These are phyloP conservation scores for Rhodotorula paludigena DNA, from an alignment of 768 basidiomycete species.

Conservation along the genomic window DNA sequence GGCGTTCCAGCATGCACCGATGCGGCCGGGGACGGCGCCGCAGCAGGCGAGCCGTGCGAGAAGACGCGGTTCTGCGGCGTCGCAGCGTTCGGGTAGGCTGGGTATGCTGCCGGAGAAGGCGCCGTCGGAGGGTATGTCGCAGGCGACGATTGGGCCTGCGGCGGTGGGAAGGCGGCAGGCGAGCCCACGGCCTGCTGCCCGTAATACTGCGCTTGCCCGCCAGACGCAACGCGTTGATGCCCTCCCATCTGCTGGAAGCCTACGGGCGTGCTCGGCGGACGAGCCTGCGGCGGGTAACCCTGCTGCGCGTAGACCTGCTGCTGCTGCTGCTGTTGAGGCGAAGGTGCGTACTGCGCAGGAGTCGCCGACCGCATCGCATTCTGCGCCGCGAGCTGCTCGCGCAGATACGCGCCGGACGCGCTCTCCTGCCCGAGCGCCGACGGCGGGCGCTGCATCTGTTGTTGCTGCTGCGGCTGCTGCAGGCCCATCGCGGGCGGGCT, in stretches of 20 bases:
- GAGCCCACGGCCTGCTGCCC: not conserved
- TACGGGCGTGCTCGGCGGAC: not conserved
- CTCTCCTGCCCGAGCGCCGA: not conserved
- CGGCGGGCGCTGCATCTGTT: not conserved
- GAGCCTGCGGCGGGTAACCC: not conserved
- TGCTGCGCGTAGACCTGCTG: not conserved
- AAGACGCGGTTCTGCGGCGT: not conserved
- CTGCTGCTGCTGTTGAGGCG: not conserved
- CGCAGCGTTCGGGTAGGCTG: not conserved
- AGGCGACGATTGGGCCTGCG: not conserved
- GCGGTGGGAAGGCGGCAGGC: not conserved
- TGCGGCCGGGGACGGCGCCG: not conserved
- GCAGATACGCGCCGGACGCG: constrained; percentile 20
- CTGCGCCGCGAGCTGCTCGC: constrained; percentile 32
- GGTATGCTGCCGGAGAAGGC: not conserved
- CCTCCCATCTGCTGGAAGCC: not conserved
- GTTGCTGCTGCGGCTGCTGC: not conserved
- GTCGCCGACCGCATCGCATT: constrained; percentile 13
- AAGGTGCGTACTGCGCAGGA: constrained; percentile 1
- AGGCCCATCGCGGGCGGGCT: constrained; percentile 9
- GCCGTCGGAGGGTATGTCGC: not conserved
- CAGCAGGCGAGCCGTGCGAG: not conserved
- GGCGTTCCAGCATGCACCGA: not conserved
- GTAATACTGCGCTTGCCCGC: not conserved
- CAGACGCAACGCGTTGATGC: not conserved